Percentiles rank a stretch among this genome's conserved stretches.
These are phyloP conservation scores for Akanthomyces lecanii DNA, from an alignment of 2,329 filamentous ascomycete species.

Conservation along the genomic window DNA sequence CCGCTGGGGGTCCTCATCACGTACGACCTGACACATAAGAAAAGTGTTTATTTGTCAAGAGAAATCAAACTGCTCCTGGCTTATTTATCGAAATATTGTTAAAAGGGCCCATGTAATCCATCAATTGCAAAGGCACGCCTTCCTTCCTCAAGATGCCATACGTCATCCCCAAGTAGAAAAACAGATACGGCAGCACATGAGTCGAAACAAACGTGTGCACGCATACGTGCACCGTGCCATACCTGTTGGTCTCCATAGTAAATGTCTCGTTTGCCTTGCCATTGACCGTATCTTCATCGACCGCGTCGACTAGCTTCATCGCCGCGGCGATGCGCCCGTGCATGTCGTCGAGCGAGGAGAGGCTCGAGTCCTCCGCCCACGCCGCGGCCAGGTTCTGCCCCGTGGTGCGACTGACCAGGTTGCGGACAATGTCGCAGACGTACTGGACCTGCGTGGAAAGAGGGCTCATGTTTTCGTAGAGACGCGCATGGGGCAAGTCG, in stretches of 20 bases:
- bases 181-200: conserved; percentile 8
- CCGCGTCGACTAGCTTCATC: neutral
- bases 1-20: neutral
- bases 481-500: neutral
- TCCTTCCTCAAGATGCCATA: conserved; percentile 7
- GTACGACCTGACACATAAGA: neutral
- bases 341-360: conserved; percentile 5
- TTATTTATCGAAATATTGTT: neutral
- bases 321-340: neutral
- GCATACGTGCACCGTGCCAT: conserved; percentile 4
- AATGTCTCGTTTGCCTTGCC: conserved; percentile 4
- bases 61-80: neutral
- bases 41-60: neutral
- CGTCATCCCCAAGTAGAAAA: conserved; percentile 7
- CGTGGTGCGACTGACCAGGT: conserved; percentile 20
- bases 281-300: neutral
- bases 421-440: conserved; percentile 18
- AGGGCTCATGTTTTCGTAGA: conserved; percentile 28
- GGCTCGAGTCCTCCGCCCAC: neutral
- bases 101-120: conserved; percentile 1
- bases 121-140: conserved; percentile 1
- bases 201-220: conserved; percentile 5
- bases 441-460: conserved; percentile 27
- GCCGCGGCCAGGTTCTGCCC: neutral
- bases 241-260: neutral